These are phyloP conservation scores for Quillaja saponaria DNA, from an alignment of 306 rosid species.

Conservation along the genomic window DNA sequence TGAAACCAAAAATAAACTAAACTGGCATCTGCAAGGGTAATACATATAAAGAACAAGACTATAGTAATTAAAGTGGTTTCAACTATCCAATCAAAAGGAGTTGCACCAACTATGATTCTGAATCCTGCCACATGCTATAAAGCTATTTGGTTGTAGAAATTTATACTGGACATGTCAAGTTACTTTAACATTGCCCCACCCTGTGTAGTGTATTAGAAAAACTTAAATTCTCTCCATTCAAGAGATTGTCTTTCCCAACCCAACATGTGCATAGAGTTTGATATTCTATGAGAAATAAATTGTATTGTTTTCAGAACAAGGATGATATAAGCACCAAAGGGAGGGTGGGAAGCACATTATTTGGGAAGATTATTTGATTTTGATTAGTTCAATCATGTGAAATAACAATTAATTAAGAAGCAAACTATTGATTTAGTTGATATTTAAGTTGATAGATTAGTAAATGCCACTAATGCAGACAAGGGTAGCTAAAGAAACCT, in stretches of 20 bases:
- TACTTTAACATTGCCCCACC: constrained; percentile 25
- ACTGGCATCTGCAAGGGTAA: too few species aligned
- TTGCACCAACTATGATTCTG: too few species aligned
- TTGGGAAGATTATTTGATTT: constrained; percentile 22
- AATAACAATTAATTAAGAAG: constrained; percentile 20
- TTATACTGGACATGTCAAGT: constrained; percentile 33
- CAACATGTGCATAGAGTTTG: constrained; percentile 34
- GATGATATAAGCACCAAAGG: constrained; percentile 18
- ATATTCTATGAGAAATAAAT: constrained; percentile 14
- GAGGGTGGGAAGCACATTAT: constrained; percentile 15
- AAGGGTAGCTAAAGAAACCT: constrained; percentile 10
- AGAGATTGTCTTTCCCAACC: constrained; percentile 47
- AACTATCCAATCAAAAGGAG: too few species aligned
- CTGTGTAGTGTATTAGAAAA: not conserved
- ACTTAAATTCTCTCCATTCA: constrained; percentile 32
- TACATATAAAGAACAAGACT: too few species aligned
- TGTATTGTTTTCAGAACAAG: constrained; percentile 28
- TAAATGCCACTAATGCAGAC: constrained; percentile 23
- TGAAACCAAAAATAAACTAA: constrained; percentile 18
- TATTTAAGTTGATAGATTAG: not conserved
- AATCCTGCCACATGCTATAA: constrained; percentile 26
- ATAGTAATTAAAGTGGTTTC: too few species aligned
- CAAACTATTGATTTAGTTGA: not conserved
- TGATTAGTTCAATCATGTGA: constrained; percentile 41
- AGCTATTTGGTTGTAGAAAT: constrained; percentile 31